Conservation (phyloP, 1,139 yeast genomes). For the Kodamaea arcana region DNA sequence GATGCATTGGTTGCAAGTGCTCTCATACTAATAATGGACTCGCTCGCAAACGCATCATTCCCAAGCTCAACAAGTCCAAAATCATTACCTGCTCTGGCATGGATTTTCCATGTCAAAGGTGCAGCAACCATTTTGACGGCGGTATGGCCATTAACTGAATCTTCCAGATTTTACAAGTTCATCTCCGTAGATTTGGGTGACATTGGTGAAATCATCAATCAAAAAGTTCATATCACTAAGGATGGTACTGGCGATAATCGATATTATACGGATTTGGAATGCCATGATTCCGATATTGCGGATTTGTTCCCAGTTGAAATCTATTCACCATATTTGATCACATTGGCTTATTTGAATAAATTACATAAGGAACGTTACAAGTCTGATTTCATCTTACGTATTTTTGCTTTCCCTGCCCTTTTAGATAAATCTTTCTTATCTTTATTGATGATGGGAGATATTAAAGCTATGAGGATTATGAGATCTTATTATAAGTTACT, state of each 20-base stretch:
- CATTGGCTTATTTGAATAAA: constrained; percentile 82
- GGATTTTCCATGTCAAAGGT: constrained; percentile 96
- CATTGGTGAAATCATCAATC: constrained; percentile 73
- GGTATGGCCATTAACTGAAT: constrained; percentile 87
- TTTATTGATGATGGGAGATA: constrained; percentile 76
- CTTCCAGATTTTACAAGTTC: constrained; percentile 67
- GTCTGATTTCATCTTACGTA: constrained; percentile 79
- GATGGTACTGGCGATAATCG: constrained; percentile 19
- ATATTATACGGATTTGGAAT: constrained; percentile 59
- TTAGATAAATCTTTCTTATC: constrained; percentile 75
- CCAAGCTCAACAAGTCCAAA: constrained; percentile 60
- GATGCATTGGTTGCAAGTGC: constrained; percentile 94
- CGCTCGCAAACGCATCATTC: constrained; percentile 85
- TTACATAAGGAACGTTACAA: constrained; percentile 77
- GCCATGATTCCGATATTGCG: constrained; percentile 81
- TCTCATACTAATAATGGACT: constrained; percentile 82
- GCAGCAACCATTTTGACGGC: constrained; percentile 94
- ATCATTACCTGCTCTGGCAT: constrained; percentile 84
- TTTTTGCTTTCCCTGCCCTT: constrained; percentile 91
- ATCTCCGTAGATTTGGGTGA: constrained; percentile 80
- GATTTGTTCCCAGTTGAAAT: constrained; percentile 84
- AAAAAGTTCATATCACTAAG: constrained; percentile 25
- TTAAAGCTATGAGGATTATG: constrained; percentile 85
- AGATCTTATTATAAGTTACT: constrained; percentile 79
- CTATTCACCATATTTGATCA: constrained; percentile 79